Evolutionary conservation across 2,329 filamentous ascomycete genomes (phyloP), one percentile per base, ranked within the genome.

Genomic region (Kalaharituber pfeilii): DNA sequence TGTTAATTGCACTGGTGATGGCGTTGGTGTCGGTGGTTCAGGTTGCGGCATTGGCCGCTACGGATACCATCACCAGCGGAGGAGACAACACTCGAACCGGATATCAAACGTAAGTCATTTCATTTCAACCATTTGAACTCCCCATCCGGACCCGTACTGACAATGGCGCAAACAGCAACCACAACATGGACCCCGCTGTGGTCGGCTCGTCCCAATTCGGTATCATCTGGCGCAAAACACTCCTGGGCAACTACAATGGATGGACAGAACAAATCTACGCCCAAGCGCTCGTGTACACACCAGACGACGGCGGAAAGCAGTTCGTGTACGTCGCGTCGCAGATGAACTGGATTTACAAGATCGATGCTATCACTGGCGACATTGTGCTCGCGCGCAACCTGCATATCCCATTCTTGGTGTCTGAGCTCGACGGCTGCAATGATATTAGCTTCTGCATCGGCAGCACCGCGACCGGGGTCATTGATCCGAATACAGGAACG

Each of bases 151-250:
- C 6, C 18, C 13, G 3, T 36, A 18, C 30, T 36, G 5, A 33
- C 20, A 3, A 13, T 36, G 18, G 13, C 11, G 39, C n/a, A 18
- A 8, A 52, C 54, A 55, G n/a, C n/a, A 79, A 78, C 62, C 77
- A 80, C 63, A 80, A 80, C 66, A 76, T 80, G 73, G 76, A 80
- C 61, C 77, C 77, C 1, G 69, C 73, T 6, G 67, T 79, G 8
- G 75, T 80, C 1, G 72, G 68, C 33, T 76, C 74, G 54, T 64
- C 71, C 2, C 69, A 75, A 51, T 80, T 79, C 58, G 74, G 71
- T 13, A 74, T 77, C 54, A 65, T 79, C 9, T 79, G 76, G 67
- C 71, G 69, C 60, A 73, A 72, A 0, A 47, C 61, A 0, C 67
- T 80, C 1, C 75, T 73, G 0, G 76, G 76, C 5, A 69, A 66